Conservation (phyloP, 805 yeast species). For the Kregervanrija fluxuum region DNA sequence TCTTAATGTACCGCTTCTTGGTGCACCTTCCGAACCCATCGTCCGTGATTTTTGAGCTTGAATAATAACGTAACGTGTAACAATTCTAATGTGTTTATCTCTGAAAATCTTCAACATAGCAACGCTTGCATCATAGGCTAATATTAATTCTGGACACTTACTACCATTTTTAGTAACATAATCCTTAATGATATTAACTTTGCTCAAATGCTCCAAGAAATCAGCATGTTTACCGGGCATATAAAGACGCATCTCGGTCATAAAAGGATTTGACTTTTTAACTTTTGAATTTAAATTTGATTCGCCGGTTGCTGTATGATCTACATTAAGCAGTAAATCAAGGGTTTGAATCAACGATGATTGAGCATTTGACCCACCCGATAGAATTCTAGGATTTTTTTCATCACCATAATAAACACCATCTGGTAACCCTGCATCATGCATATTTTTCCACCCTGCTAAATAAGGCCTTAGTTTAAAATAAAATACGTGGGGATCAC, state of each 20-base stretch:
- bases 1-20: constrained; percentile 41
- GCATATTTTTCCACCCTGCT: constrained; percentile 95
- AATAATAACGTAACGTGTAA: constrained; percentile 75
- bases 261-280: constrained; percentile 35
- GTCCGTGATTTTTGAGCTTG: constrained; percentile 58
- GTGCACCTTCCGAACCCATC: constrained; percentile 39
- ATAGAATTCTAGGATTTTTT: constrained; percentile 42
- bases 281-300: constrained; percentile 12
- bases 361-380: constrained; percentile 96
- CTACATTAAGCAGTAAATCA: constrained; percentile 68
- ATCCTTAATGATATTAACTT: constrained; percentile 53
- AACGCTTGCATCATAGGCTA: constrained; percentile 81
- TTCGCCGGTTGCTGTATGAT: constrained; percentile 70
- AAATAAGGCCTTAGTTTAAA: constrained; percentile 80
- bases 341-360: constrained; percentile 82
- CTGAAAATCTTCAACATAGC: constrained; percentile 85
- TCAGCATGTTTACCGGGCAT: constrained; percentile 87
- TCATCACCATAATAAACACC: constrained; percentile 78
- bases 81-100: constrained; percentile 90
- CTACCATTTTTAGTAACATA: constrained; percentile 43
- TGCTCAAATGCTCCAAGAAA: constrained; percentile 56
- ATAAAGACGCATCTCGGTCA: constrained; percentile 77
- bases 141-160: constrained; percentile 46
- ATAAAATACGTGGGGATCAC: constrained; percentile 90
- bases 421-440: constrained; percentile 65